A percentile compares a stretch with the other conserved stretches of the same genome.
Evolutionary conservation across 345 rosid genomes (phyloP).

Genomic region (Eucalyptus brandiana): DNA sequence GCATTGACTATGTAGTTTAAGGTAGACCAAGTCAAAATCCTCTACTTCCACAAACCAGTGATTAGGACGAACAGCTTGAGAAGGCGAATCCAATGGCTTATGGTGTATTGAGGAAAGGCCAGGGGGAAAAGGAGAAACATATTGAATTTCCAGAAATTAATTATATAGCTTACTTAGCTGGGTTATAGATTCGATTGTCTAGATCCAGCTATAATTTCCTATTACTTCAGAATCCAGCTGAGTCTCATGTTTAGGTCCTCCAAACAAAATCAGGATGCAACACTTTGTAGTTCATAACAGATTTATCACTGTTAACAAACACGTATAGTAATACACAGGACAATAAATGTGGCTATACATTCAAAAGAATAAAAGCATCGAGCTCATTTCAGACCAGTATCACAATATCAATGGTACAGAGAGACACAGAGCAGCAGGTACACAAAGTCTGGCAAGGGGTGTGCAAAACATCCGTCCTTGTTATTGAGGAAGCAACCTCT

Average conservation of each 20-base stretch:
- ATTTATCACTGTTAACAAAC: background rate
- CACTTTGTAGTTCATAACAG: background rate
- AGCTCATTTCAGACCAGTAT: background rate
- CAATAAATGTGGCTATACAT: background rate
- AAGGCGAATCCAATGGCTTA: background rate
- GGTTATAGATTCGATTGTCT: background rate
- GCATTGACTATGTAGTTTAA: background rate
- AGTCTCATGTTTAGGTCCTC: background rate
- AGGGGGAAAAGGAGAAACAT: background rate
- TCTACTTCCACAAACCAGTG: background rate
- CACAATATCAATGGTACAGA: background rate
- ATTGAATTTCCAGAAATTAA: background rate
- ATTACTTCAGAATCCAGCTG: background rate
- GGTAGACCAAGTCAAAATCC: background rate
- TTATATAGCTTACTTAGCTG: background rate
- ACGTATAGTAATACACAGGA: background rate
- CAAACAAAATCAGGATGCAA: background rate
- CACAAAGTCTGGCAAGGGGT: background rate
- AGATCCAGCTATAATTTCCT: background rate
- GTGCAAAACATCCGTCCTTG: background rate
- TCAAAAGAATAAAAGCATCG: background rate
- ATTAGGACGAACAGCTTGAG: background rate
- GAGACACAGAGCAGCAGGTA: background rate
- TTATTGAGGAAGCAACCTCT: background rate
- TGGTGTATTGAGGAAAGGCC: background rate